A percentile compares a stretch with the other conserved stretches of the same genome.
Conservation (phyloP, 2,329 filamentous ascomycete species). For the Penicillium hordei region DNA sequence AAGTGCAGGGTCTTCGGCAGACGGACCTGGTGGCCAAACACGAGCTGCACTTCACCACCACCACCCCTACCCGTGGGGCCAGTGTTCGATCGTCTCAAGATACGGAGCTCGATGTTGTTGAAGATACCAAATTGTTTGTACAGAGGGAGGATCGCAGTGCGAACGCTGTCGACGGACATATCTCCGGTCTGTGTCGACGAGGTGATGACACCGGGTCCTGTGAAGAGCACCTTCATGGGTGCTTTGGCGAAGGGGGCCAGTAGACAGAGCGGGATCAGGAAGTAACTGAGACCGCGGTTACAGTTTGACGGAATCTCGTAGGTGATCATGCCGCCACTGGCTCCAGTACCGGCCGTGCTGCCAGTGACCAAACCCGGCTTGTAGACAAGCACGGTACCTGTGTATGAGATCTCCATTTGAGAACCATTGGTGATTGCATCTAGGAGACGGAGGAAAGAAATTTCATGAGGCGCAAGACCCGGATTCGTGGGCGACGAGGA, state of each 20-base stretch:
- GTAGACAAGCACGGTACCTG: constrained; percentile 89
- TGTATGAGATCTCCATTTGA: constrained; percentile 92
- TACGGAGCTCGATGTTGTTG: constrained; percentile 78
- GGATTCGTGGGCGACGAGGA: constrained; percentile 80
- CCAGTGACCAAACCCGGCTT: constrained; percentile 91
- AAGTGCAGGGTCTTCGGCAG: constrained; percentile 92
- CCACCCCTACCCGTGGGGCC: constrained; percentile 74
- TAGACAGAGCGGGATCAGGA: constrained; percentile 82
- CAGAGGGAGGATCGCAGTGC: constrained; percentile 86
- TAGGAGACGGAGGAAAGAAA: constrained; percentile 92
- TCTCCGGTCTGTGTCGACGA: constrained; percentile 80
- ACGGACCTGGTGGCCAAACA: constrained; percentile 90
- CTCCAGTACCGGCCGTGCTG: constrained; percentile 71
- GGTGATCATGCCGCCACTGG: constrained; percentile 70
- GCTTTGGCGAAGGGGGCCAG: constrained; percentile 91
- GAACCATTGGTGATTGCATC: constrained; percentile 95
- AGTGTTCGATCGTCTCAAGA: constrained; percentile 76
- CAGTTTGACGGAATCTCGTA: constrained; percentile 77
- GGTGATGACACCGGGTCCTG: constrained; percentile 89
- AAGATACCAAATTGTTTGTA: constrained; percentile 90
- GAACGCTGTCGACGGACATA: constrained; percentile 87
- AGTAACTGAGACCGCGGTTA: constrained; percentile 83
- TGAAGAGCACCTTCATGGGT: constrained; percentile 85
- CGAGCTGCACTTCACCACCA: constrained; percentile 86
- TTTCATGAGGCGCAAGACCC: constrained; percentile 86